phyloP scores from a whole-genome alignment of 176 grass and related monocot genomes.

The Avena eriantha region DNA sequence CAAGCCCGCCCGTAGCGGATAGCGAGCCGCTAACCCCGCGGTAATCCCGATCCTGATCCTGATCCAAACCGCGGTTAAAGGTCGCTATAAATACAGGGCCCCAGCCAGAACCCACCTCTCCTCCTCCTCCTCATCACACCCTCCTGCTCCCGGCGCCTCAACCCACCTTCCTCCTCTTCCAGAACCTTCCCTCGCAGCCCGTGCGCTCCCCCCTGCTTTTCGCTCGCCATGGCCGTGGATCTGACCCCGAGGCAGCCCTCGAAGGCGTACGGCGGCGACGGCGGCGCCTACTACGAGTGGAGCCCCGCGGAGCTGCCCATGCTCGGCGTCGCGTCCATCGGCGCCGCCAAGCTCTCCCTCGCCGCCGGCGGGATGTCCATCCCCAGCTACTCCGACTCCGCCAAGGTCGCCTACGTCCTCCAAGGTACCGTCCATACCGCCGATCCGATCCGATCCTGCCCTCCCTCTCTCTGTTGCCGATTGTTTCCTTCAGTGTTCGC shows the following conservation, averaged over 20 bases:
- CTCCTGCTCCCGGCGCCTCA: neutral
- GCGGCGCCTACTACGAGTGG: slow-evolving; percentile 76
- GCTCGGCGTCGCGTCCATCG: slow-evolving; percentile 74
- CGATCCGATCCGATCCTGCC: neutral
- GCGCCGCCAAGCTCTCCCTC: slow-evolving; percentile 80
- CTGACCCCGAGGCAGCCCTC: slow-evolving; percentile 62
- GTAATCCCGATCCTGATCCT: neutral
- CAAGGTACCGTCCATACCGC: slow-evolving; percentile 38
- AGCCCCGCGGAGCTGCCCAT: slow-evolving; percentile 74
- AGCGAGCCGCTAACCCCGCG: neutral
- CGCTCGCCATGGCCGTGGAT: slow-evolving; percentile 62
- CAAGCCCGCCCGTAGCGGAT: too few relatives aligned
- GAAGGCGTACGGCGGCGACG: slow-evolving; percentile 63
- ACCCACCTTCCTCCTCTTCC: neutral
- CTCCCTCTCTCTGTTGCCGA: too few relatives aligned
- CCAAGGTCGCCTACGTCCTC: slow-evolving; percentile 92
- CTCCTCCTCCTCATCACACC: neutral
- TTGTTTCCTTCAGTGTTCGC: too few relatives aligned
- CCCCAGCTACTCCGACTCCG: slow-evolving; percentile 89
- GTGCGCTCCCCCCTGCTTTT: too few relatives aligned
- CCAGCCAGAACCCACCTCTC: too few relatives aligned
- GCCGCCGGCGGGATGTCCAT: slow-evolving; percentile 61
- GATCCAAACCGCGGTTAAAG: neutral
- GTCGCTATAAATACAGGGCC: slow-evolving; percentile 7
- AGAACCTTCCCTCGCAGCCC: neutral